Evolutionary conservation across 2,329 filamentous ascomycete species (phyloP), one percentile per base, ranked within the genome.

Genomic region (Alternaria sp.): DNA sequence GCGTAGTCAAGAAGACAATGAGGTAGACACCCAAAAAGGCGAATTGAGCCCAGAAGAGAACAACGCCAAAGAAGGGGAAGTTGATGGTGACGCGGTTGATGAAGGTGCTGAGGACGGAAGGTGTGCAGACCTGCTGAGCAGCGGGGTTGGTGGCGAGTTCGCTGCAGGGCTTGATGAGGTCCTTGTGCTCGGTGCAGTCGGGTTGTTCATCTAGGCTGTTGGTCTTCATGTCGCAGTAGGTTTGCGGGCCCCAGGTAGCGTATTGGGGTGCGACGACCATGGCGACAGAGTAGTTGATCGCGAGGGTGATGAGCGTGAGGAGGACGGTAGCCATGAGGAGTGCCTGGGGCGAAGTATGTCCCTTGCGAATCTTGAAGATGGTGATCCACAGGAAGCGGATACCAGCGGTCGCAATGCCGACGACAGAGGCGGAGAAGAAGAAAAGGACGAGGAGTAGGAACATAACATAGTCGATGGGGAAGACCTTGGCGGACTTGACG

Each of bases 191-290:
- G 7, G 85, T 85, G 82, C 96, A 99, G 79, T 96, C 89, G 7
- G 93, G 91, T 70, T 90, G 88, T 66, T 87, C 86, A 60, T 88
- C 89, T 0, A 87, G 85, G 61, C 87, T 83, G 40, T 83, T 83
- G 3, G 89, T 86, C 32, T 89, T 85, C 67, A 91, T 89, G 72
- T 93, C 90, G 81, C 96, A 99, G 83, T 94, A 97, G 1, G 92
- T 97, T 80, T 99, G 96, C 0, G 94, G 93, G 53, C 96, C 96
- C 77, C 93, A 99, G 58, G 91, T 96, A 50, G 95, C 89, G 78
- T 99, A 99, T 76, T 98, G 94, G 2, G 96, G 96, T 6, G 93
- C 96, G n/a, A 97, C 89, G 66, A 98, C 86, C 91, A 96, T 97
- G 61, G 93, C 91, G 45, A 98, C 84, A 9, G 93, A 89, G 79